These are phyloP conservation scores for Capsicum rhomboideum DNA, from an alignment of 257 asterid genomes.

Conservation along the genomic window DNA sequence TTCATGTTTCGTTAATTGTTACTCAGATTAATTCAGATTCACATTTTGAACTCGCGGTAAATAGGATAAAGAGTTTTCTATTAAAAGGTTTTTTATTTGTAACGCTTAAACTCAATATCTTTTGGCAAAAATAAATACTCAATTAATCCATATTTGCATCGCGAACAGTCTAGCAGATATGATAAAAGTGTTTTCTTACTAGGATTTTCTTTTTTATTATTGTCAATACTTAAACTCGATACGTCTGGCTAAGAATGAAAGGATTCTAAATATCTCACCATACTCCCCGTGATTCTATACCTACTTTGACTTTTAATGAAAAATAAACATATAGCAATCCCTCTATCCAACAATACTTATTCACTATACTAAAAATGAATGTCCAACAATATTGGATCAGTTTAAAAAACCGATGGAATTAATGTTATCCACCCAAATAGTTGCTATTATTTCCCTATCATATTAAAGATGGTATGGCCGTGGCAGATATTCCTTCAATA, in stretches of 20 bases:
- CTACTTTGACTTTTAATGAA: neutral
- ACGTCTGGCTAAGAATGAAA: neutral
- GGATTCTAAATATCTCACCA: neutral
- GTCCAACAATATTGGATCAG: no score
- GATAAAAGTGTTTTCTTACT: neutral
- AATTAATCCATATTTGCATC: neutral
- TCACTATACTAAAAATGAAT: no score
- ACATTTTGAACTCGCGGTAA: neutral
- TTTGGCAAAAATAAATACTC: neutral
- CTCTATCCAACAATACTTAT: no score
- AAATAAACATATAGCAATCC: neutral
- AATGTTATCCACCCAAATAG: neutral
- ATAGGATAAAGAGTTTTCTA: neutral
- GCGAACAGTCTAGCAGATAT: neutral
- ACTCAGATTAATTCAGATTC: neutral
- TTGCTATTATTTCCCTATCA: neutral
- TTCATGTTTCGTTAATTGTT: neutral
- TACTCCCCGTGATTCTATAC: neutral
- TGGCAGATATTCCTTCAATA: neutral
- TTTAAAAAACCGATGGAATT: no score
- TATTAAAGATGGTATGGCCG: neutral
- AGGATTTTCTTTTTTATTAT: neutral
- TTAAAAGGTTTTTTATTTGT: no score
- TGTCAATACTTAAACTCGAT: neutral
- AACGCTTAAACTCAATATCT: neutral